Evolutionary conservation across 164 flowering plant genomes (phyloP).

Genomic region (Litsea cubeba): DNA sequence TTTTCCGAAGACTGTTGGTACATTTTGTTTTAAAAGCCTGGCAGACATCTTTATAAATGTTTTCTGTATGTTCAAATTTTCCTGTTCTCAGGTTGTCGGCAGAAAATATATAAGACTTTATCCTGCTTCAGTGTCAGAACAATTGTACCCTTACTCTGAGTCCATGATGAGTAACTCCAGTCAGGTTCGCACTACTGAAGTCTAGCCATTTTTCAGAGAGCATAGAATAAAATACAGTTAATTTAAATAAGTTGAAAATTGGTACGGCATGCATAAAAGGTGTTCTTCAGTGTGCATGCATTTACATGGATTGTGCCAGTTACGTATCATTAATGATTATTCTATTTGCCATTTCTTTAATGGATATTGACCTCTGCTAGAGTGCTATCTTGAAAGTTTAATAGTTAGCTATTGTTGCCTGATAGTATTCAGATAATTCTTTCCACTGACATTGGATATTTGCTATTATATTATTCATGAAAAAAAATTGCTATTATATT

Average conservation of each 20-base stretch:
- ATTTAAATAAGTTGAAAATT: not conserved
- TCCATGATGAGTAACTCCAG: slow-evolving; percentile 90
- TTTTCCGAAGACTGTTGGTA: too few species aligned
- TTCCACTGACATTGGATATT: not conserved
- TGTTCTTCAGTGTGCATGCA: not conserved
- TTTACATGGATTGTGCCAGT: too few species aligned
- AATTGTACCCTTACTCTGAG: slow-evolving; percentile 72
- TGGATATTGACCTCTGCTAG: not conserved
- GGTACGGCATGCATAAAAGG: not conserved
- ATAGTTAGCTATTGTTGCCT: not conserved
- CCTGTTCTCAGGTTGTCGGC: slow-evolving; percentile 73
- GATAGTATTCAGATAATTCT: not conserved
- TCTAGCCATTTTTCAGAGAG: not conserved
- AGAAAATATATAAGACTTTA: slow-evolving; percentile 91
- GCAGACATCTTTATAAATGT: not conserved
- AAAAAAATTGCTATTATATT: too few species aligned
- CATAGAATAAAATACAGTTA: not conserved
- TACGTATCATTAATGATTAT: not conserved
- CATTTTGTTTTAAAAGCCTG: not conserved
- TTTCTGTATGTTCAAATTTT: not conserved
- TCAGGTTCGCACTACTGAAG: slow-evolving; percentile 45
- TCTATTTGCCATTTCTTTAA: not conserved
- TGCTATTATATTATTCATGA: not conserved
- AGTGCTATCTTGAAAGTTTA: not conserved
- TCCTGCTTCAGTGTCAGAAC: slow-evolving; percentile 65